A percentile compares a stretch with the other conserved stretches of the same genome.
phyloP scores from a whole-genome alignment of 1,284 basidiomycete genomes.

The Cryptococcus hybrid region DNA sequence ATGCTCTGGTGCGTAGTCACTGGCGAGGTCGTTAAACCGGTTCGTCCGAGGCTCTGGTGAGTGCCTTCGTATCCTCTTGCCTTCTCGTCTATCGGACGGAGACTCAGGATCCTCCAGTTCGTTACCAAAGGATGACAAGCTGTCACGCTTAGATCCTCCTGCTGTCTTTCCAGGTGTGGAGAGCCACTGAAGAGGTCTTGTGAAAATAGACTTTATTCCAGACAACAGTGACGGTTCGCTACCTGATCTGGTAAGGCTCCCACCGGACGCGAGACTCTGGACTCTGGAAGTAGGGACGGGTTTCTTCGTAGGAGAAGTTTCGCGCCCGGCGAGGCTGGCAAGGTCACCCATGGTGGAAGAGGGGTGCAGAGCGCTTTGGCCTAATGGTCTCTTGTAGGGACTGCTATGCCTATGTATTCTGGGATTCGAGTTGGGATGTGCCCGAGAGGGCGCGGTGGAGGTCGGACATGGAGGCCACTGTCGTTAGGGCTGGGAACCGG shows the following conservation, averaged over 20 bases:
- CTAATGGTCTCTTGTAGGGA: conserved; percentile 23
- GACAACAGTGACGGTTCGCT: conserved; percentile 29
- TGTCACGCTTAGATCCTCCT: conserved; percentile 20
- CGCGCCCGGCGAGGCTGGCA: conserved; percentile 3
- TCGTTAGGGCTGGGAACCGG: too few relatives aligned
- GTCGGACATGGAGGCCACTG: background rate
- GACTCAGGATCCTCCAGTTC: conserved; percentile 34
- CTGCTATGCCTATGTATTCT: conserved; percentile 25
- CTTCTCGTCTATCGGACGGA: conserved; percentile 23
- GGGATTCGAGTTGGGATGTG: conserved; percentile 7
- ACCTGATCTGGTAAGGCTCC: conserved; percentile 17
- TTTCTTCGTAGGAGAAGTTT: conserved; percentile 16
- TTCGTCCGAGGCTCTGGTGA: conserved; percentile 10
- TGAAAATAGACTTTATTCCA: conserved; percentile 32
- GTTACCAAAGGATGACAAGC: conserved; percentile 19
- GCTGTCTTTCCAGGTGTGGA: conserved; percentile 24
- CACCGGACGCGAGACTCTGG: background rate
- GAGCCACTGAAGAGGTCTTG: conserved; percentile 35
- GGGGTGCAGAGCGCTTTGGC: conserved; percentile 11
- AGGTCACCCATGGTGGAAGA: conserved; percentile 11
- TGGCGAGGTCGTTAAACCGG: background rate
- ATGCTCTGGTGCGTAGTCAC: conserved; percentile 21
- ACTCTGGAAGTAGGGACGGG: background rate
- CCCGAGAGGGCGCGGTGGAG: conserved; percentile 1
- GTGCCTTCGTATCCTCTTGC: conserved; percentile 20